phyloP scores from a whole-genome alignment of 2,329 filamentous ascomycete genomes.

The Neopestalotiopsis clavispora region DNA sequence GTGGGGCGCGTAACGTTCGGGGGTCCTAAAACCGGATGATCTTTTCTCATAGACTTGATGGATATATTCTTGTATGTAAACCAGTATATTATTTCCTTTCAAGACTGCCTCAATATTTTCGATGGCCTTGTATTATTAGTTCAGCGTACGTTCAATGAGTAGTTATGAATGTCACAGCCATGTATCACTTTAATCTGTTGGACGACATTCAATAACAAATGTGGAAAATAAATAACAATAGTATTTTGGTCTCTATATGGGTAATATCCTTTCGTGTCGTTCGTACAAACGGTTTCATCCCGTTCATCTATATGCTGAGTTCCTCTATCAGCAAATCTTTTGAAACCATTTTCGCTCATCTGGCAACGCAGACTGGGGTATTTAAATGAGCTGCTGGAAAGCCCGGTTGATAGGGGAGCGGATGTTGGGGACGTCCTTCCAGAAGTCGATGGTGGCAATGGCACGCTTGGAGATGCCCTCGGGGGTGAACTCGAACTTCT shows the following conservation, averaged over 20 bases:
- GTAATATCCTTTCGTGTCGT: slow-evolving; percentile 15
- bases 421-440: slow-evolving; percentile 89
- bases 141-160: too few species aligned
- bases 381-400: slow-evolving; percentile 95
- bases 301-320: slow-evolving; percentile 12
- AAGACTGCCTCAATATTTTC: too few species aligned
- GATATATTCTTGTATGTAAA: too few species aligned
- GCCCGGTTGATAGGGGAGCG: slow-evolving; percentile 96
- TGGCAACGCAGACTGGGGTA: slow-evolving; percentile 13
- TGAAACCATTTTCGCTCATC: slow-evolving; percentile 11
- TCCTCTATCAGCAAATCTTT: slow-evolving; percentile 3
- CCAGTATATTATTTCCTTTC: too few species aligned
- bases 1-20: background rate
- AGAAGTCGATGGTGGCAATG: slow-evolving; percentile 91
- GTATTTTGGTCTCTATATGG: slow-evolving; percentile 11
- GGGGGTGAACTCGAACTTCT: slow-evolving; percentile 99
- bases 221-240: background rate
- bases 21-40: too few species aligned
- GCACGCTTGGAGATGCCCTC: slow-evolving; percentile 97
- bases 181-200: background rate
- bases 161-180: too few species aligned
- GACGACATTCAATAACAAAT: background rate
- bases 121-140: too few species aligned
- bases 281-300: slow-evolving; percentile 5
- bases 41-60: too few species aligned